Base-by-base conservation (phyloP, 2,329 filamentous ascomycete genomes). In the Nannizziopsis arthrosporioides region DNA sequence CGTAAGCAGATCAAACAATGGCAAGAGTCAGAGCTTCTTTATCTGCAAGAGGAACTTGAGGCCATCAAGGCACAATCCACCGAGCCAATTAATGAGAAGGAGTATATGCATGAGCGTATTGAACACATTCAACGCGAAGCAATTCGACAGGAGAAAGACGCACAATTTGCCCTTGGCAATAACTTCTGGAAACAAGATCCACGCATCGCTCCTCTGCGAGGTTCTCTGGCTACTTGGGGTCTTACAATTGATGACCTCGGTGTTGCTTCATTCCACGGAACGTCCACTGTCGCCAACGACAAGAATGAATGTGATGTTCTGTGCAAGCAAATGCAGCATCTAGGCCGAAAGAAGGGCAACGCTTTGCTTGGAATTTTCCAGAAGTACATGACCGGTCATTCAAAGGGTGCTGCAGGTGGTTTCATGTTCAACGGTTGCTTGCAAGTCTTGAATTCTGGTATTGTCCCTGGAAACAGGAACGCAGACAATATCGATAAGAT, bases 381-480 rank as follows among this genome's bases (percentile, higher is more conserved):
- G 72, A 98, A 98, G 72, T 96, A 93, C 68, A 81, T 98, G 53
- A 98, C 93, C 47, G 92, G 92, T 68, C 92, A 98, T 67, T 92
- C 92, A 61, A 98, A 98, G 81, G 92, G 92, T 82, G 90, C 92
- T 61, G 92, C 92, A 52, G 92, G 92, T 74, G 92, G 90, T 42
- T 98, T 92, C 89, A 98, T 98, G 92, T 82, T 98, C 78, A 98
- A 98, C 74, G 92, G 92, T 56, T 92, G 86, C 67, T 73, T 98
- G 65, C 92, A 98, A 68, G 87, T 95, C 40, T 79, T 98, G 59
- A 94, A 96, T 74, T 83, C 78, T 44, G 92, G 92, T 62, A 75
- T 98, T 43, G 90, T 98, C 18, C 92, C 92, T 11, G 92, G 92
- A 51, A 98, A 98, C 73, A 84, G 89, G 61, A 98, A 98, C 60